phyloP scores from a whole-genome alignment of 108 stramenopile genomes.

The Skeletonema menzelii region DNA sequence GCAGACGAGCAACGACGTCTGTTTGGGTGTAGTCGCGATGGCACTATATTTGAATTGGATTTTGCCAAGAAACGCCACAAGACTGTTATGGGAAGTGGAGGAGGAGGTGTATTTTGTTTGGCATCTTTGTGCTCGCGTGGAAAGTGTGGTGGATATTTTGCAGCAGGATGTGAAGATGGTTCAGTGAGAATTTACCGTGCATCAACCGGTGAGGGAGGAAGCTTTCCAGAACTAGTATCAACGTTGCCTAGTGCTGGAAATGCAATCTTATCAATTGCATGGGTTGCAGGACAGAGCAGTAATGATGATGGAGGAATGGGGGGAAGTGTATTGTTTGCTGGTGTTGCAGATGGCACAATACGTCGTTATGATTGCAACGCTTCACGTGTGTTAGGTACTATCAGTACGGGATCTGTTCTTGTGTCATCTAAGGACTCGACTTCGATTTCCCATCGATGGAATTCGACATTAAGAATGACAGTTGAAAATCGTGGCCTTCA shows the following conservation, averaged over 20 bases:
- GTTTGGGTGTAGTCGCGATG: constrained; percentile 76
- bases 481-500: constrained; percentile 74
- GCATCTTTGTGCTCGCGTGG: constrained; percentile 35
- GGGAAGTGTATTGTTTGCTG: constrained; percentile 81
- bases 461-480: constrained; percentile 79
- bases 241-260: constrained; percentile 78
- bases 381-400: constrained; percentile 27
- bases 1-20: constrained; percentile 35
- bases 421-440: constrained; percentile 25
- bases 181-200: constrained; percentile 80
- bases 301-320: constrained; percentile 36
- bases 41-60: constrained; percentile 77
- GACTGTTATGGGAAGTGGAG: constrained; percentile 64
- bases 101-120: constrained; percentile 78
- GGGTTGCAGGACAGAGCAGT: constrained; percentile 47
- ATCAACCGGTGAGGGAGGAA: constrained; percentile 9
- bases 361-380: constrained; percentile 65
- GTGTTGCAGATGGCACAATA: constrained; percentile 92
- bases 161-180: constrained; percentile 71
- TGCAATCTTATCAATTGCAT: constrained; percentile 84
- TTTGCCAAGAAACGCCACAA: constrained; percentile 56
- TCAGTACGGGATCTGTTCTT: constrained; percentile 42
- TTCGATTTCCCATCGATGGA: constrained; percentile 47
- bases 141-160: constrained; percentile 42
- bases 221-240: constrained; percentile 61